Conservation (phyloP, 1,284 basidiomycete genomes). For the Trichosporon inkin region DNA sequence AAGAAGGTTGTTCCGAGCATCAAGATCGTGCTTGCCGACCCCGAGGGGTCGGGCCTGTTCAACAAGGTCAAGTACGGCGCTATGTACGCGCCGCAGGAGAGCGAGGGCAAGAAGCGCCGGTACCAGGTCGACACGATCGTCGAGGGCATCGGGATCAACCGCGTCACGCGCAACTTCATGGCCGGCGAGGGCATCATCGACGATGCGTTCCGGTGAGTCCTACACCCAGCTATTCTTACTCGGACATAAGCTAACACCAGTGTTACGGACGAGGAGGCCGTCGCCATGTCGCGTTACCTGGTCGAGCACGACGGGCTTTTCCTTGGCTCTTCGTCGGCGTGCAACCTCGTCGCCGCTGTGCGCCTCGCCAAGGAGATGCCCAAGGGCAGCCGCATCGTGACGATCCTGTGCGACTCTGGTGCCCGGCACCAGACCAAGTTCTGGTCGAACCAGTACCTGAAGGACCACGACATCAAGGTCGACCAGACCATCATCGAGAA, state of each 20-base stretch:
- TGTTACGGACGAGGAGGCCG: slow-evolving; percentile 82
- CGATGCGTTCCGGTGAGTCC: slow-evolving; percentile 74
- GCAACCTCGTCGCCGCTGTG: slow-evolving; percentile 87
- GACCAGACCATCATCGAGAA: slow-evolving; percentile 35
- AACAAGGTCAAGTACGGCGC: slow-evolving; percentile 93
- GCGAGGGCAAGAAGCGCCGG: slow-evolving; percentile 87
- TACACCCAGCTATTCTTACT: neutral
- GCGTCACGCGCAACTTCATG: slow-evolving; percentile 74
- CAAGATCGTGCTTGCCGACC: slow-evolving; percentile 78
- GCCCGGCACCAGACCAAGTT: slow-evolving; percentile 76
- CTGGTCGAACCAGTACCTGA: slow-evolving; percentile 76
- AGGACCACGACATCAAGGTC: slow-evolving; percentile 59
- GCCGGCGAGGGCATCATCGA: slow-evolving; percentile 74
- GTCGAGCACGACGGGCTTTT: slow-evolving; percentile 88
- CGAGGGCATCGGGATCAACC: slow-evolving; percentile 61
- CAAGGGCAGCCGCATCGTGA: slow-evolving; percentile 68
- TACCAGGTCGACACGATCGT: slow-evolving; percentile 74
- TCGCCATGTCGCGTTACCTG: slow-evolving; percentile 85
- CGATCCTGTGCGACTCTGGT: slow-evolving; percentile 83
- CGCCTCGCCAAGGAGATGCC: slow-evolving; percentile 65
- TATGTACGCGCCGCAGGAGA: slow-evolving; percentile 86
- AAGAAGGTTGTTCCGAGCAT: slow-evolving; percentile 55
- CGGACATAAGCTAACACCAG: slow-evolving; percentile 51
- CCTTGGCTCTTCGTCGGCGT: slow-evolving; percentile 92
- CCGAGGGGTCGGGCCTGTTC: slow-evolving; percentile 85